These are phyloP conservation scores for Amaranthus tricolor DNA, from an alignment of 179 eudicot species.

Conservation along the genomic window DNA sequence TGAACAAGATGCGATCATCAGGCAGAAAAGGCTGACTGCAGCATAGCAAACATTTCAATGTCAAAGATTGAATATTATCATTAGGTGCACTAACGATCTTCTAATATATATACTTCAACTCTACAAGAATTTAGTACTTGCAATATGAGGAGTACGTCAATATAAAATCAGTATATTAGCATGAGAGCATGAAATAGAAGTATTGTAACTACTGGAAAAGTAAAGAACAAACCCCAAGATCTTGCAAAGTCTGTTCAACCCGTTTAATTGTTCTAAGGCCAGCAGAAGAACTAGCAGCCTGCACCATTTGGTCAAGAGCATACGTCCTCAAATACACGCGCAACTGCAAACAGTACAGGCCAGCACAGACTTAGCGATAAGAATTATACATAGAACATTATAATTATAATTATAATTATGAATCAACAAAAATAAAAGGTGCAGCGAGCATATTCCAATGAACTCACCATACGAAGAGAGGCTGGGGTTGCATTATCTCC, in stretches of 20 bases:
- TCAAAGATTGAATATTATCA: neutral
- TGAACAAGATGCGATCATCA: neutral
- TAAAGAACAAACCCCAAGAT: constrained; percentile 77
- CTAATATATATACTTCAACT: neutral
- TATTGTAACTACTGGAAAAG: constrained; percentile 15
- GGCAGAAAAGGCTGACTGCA: neutral
- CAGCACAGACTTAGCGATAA: constrained; percentile 1
- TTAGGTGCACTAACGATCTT: neutral
- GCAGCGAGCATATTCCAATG: constrained; percentile 4
- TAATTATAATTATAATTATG: neutral
- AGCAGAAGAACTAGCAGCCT: constrained; percentile 92
- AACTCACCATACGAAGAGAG: constrained; percentile 81
- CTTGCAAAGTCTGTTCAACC: constrained; percentile 95
- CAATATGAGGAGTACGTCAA: neutral
- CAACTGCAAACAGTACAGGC: constrained; percentile 48
- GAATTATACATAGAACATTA: neutral
- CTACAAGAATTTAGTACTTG: neutral
- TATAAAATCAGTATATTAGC: neutral
- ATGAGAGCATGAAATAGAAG: neutral
- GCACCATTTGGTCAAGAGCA: constrained; percentile 98
- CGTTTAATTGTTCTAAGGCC: constrained; percentile 94
- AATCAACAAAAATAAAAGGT: neutral
- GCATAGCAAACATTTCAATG: neutral
- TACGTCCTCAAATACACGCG: constrained; percentile 88
- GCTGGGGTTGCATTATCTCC: constrained; percentile 63